Evolutionary conservation across 2,329 filamentous ascomycete genomes (phyloP).

Genomic region (Paracorniculantispora psalliotae): DNA sequence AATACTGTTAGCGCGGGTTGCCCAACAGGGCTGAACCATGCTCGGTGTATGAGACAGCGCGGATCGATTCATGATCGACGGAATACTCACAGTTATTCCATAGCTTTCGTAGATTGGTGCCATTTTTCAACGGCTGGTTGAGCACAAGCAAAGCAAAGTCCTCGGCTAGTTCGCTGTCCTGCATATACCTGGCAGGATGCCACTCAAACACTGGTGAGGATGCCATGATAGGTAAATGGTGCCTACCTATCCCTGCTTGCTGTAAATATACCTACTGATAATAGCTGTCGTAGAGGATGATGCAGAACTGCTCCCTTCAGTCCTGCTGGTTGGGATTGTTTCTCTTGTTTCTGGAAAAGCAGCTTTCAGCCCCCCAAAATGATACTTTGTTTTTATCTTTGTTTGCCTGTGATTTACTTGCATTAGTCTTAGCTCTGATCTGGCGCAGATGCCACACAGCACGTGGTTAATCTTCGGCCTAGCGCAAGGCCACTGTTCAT

Average conservation of each 20-base stretch:
- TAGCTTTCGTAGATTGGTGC: constrained; percentile 43
- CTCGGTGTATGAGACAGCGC: not conserved
- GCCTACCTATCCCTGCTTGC: not conserved
- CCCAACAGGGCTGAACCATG: constrained; percentile 1
- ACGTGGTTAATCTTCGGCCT: constrained; percentile 11
- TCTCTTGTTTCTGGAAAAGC: not conserved
- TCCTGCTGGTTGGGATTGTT: not conserved
- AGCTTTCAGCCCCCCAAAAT: not conserved
- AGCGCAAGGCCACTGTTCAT: not conserved
- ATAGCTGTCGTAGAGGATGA: not conserved
- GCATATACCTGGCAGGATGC: constrained; percentile 34
- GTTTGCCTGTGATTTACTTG: not conserved
- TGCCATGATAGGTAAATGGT: not conserved
- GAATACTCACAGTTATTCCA: constrained; percentile 42
- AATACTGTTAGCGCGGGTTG: constrained; percentile 16
- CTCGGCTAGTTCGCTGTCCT: constrained; percentile 27
- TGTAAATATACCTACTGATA: too few species aligned
- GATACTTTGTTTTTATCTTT: not conserved
- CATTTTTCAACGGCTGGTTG: constrained; percentile 45
- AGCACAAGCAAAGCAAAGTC: constrained; percentile 45
- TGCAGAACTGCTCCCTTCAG: not conserved
- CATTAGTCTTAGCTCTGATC: constrained; percentile 6
- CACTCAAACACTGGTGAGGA: constrained; percentile 28
- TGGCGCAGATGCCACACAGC: not conserved
- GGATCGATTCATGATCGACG: not conserved